Evolutionary conservation across 805 yeast species (phyloP), one percentile per base, ranked within the genome.

Genomic region (Candida sithepensis): DNA sequence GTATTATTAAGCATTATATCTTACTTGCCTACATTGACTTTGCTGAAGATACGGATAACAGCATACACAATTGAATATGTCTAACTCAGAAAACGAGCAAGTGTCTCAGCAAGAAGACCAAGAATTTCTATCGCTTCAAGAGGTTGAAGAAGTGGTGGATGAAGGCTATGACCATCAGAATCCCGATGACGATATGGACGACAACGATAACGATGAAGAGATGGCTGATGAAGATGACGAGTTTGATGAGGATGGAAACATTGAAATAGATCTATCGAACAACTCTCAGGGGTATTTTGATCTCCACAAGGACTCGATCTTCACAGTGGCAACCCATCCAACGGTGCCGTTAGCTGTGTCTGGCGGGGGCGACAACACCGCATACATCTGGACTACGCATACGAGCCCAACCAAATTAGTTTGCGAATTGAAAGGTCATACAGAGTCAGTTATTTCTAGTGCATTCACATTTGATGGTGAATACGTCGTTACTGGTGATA

Each of bases 311-410:
- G 99, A 94, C 66, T 88, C 97, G 2, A 79, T 92, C 3, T 92
- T 86, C 67, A 74, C 86, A 13, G 74, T 94, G n/a, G 79, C 87
- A 43, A 71, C 82, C 6, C 97, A 94, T 64, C 97, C 97, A 36
- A 74, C 74, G 6, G 73, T 90, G 50, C 97, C 97, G 16, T 66
- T 85, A 65, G 94, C 88, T 8, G 85, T 84, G n/a, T 78, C 92
- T 20, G 99, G 99, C 26, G 98, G 97, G 38, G 98, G 96, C 49
- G 99, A 94, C 66, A 84, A 92, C 65, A 73, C 80, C 22, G 97
- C 91, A 1, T 88, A 81, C 63, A 64, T 94, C 58, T 94, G 98
- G 98, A 89, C 97, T 3, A 84, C 96, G 1, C 95, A 89, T 66
- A 75, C 88, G 2, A 82, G 80, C 50, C 96, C 96, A 28, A 88